A percentile compares a stretch with the other conserved stretches of the same genome.
These are phyloP conservation scores for Dictyostelium discoideum DNA, from an alignment of 78 protist genomes.

Conservation along the genomic window DNA sequence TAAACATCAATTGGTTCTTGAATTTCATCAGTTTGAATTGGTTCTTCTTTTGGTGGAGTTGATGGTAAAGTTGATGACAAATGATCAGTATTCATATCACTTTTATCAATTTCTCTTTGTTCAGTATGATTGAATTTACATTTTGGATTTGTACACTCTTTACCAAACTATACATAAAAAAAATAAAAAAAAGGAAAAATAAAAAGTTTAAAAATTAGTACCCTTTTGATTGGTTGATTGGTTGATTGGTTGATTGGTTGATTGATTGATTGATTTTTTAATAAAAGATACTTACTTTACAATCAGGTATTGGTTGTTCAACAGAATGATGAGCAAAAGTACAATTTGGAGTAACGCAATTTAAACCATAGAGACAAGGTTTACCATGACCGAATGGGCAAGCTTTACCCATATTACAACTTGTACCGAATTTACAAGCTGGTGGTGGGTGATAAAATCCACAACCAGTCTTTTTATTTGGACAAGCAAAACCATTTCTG, in stretches of 20 bases:
- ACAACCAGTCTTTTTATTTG: constrained; percentile 52
- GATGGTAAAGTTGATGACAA: constrained; percentile 48
- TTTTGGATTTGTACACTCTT: constrained; percentile 67
- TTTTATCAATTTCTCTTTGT: not conserved
- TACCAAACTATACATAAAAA: constrained; percentile 23
- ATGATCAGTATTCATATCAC: not conserved
- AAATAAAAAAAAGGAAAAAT: no score
- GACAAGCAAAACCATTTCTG: constrained; percentile 72
- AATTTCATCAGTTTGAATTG: not conserved
- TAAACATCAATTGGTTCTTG: not conserved
- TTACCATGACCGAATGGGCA: constrained; percentile 67
- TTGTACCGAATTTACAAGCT: constrained; percentile 47
- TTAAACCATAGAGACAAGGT: constrained; percentile 53
- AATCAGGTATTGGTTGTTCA: constrained; percentile 24
- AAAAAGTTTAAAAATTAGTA: no score
- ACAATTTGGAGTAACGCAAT: constrained; percentile 51
- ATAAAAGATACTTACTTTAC: constrained; percentile 37
- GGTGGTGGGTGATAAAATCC: constrained; percentile 63
- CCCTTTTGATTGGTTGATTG: no score
- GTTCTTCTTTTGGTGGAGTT: constrained; percentile 17
- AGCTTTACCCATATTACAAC: constrained; percentile 7
- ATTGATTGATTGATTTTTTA: not conserved
- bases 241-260: no score
- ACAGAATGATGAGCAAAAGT: constrained; percentile 38
- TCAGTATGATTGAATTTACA: constrained; percentile 59